A percentile compares a stretch with the other conserved stretches of the same genome.
These are phyloP conservation scores for Lolium perenne DNA, from an alignment of 176 grass and related monocot species.

Conservation along the genomic window DNA sequence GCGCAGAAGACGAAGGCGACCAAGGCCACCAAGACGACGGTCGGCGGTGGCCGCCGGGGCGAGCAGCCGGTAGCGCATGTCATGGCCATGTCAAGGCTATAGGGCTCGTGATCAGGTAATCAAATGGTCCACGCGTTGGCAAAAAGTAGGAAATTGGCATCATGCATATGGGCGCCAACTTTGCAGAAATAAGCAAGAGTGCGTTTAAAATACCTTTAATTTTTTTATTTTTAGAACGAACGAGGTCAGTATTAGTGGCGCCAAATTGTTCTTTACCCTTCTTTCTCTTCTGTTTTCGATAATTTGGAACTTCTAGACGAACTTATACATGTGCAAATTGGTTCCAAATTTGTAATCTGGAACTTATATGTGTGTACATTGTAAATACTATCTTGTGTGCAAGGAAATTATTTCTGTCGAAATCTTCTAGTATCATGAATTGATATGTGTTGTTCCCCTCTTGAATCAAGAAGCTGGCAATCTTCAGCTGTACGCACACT, in stretches of 20 bases:
- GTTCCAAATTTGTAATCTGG: not conserved
- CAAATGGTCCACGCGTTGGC: not conserved
- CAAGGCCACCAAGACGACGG: conserved; percentile 16
- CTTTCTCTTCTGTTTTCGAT: not conserved
- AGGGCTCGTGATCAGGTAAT: not conserved
- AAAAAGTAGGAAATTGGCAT: conserved; percentile 32
- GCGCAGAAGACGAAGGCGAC: conserved; percentile 37
- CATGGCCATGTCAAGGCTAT: conserved; percentile 62
- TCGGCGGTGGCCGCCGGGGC: conserved; percentile 32
- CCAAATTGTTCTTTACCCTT: not conserved
- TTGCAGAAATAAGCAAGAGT: conserved; percentile 42
- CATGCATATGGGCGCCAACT: conserved; percentile 17
- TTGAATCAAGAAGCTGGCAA: too few species aligned
- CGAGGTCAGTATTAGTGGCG: not conserved
- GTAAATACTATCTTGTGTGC: conserved; percentile 8
- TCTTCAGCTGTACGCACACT: too few species aligned
- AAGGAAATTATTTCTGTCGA: conserved; percentile 17
- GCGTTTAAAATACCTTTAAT: not conserved
- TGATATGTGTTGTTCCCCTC: not conserved
- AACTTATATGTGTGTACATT: not conserved
- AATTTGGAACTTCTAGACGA: not conserved
- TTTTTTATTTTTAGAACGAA: not conserved
- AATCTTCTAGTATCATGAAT: not conserved
- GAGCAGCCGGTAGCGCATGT: conserved; percentile 51
- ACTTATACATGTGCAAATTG: too few species aligned